Evolutionary conservation across 495 filamentous ascomycete genomes (phyloP), one percentile per base, ranked within the genome.

Genomic region (Annulohypoxylon moriforme): DNA sequence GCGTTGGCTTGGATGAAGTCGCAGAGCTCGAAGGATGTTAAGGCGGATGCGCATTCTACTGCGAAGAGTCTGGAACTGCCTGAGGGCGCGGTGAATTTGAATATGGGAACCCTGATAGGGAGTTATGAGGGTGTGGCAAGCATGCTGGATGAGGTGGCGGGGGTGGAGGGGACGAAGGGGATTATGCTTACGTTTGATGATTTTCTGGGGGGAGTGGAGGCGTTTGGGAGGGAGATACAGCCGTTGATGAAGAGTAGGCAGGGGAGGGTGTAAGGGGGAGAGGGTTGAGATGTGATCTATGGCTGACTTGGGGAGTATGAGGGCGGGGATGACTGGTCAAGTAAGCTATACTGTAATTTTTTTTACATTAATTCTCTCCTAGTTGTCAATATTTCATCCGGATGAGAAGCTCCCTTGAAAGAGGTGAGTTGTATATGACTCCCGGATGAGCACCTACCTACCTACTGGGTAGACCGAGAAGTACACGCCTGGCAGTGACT

Each of bases 161-260:
- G 60, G 11, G 67, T 79, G 4, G 67, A 66, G 13, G 77, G 77
- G 7, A 76, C 69, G 42, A 79, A 79, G 65, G 77, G 77, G 10
- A 79, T 79, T 46, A 78, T 79, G 77, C 69, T 79, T 25, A 64
- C 58, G 7, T 79, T 79, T 38, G 77, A 78, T 59, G 75, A 78
- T 44, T 78, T 76, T 60, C 36, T 76, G 25, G 27, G 69, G 52
- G 77, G 76, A 1, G 36, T 79, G 36, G 77, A 79, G 1, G 62
- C 59, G 1, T 79, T 77, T 36, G 77, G 75, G n/a, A 62, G 67
- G 63, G 73, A 74, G 64, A 73, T 79, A 36, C 77, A 79, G 38
- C 77, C 75, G 29, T 24, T 75, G 9, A 75, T 75, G 73, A 72
- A 75, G 69, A 72, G 69, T 16, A 65, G 73, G 20, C 58, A 72